Percentiles rank a stretch among this genome's conserved stretches.
Conservation (phyloP, 805 yeast genomes). For the Spathaspora passalidarum region DNA sequence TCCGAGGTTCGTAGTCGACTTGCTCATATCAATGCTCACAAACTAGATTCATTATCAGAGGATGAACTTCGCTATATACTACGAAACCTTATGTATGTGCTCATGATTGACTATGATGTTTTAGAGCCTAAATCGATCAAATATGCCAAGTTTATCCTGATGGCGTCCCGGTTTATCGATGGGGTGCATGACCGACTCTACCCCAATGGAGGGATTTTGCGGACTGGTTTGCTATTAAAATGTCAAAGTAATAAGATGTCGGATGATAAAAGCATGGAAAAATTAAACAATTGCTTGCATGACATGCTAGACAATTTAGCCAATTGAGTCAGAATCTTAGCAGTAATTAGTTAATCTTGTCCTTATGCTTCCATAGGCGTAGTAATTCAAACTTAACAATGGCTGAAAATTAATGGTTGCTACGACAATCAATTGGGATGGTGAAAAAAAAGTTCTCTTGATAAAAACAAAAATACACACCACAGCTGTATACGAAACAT, state of each 20-base stretch:
- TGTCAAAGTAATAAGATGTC: not conserved
- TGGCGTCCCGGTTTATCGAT: slow-evolving; percentile 29
- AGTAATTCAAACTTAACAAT: too few species aligned
- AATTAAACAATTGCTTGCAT: slow-evolving; percentile 22
- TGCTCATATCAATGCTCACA: not conserved
- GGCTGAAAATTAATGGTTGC: too few species aligned
- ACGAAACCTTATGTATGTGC: slow-evolving; percentile 32
- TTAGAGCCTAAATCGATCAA: slow-evolving; percentile 24
- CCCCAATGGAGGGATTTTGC: slow-evolving; percentile 9
- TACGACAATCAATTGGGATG: too few species aligned
- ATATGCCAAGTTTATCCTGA: slow-evolving; percentile 24
- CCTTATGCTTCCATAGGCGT: too few species aligned
- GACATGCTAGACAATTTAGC: slow-evolving; percentile 17
- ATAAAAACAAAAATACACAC: too few species aligned
- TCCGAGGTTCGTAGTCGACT: not conserved
- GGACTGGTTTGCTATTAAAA: not conserved
- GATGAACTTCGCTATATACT: slow-evolving; percentile 28
- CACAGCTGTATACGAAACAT: too few species aligned
- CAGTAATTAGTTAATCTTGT: too few species aligned
- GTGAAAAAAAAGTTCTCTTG: too few species aligned
- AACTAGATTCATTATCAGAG: slow-evolving; percentile 23
- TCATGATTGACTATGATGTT: slow-evolving; percentile 26
- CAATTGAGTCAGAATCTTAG: too few species aligned
- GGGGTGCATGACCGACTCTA: slow-evolving; percentile 27
- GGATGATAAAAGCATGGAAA: slow-evolving; percentile 10